Conservation (phyloP, 2,329 filamentous ascomycete genomes). For the Paracamarosporium sp. region DNA sequence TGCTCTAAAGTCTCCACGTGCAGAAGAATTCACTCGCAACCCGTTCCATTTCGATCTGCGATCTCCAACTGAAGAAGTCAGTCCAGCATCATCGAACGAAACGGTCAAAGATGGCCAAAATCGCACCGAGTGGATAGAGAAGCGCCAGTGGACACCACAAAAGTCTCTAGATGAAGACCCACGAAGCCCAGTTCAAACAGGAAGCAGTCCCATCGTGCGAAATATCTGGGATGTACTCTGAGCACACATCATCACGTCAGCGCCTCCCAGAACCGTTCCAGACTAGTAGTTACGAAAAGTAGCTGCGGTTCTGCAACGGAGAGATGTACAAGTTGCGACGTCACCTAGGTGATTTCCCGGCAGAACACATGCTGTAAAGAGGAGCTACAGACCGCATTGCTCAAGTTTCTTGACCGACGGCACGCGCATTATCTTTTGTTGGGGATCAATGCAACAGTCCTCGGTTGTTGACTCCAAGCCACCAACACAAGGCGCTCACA, state of each 20-base stretch:
- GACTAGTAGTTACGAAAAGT: background rate
- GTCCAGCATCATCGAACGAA: slow-evolving; percentile 40
- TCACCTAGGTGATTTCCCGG: background rate
- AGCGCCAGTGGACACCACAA: slow-evolving; percentile 57
- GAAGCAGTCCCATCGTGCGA: slow-evolving; percentile 75
- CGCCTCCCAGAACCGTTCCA: background rate
- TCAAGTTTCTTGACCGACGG: slow-evolving; percentile 11
- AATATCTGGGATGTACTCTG: slow-evolving; percentile 81
- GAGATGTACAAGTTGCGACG: background rate
- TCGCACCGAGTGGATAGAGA: slow-evolving; percentile 33
- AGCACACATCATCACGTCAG: slow-evolving; percentile 20
- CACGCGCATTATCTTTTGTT: slow-evolving; percentile 7
- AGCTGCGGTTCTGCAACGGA: background rate
- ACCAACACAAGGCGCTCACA: no score
- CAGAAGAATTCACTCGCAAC: slow-evolving; percentile 72
- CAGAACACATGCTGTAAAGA: background rate
- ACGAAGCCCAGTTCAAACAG: slow-evolving; percentile 75
- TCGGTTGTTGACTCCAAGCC: slow-evolving; percentile 1
- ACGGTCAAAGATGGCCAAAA: slow-evolving; percentile 39
- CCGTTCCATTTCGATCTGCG: slow-evolving; percentile 46
- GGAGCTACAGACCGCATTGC: background rate
- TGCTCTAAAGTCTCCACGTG: slow-evolving; percentile 73
- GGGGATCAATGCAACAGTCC: background rate
- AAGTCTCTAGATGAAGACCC: slow-evolving; percentile 70
- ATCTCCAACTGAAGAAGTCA: slow-evolving; percentile 31